Evolutionary conservation across 164 flowering plant genomes (phyloP).

Genomic region (Magnolia changhungtana): DNA sequence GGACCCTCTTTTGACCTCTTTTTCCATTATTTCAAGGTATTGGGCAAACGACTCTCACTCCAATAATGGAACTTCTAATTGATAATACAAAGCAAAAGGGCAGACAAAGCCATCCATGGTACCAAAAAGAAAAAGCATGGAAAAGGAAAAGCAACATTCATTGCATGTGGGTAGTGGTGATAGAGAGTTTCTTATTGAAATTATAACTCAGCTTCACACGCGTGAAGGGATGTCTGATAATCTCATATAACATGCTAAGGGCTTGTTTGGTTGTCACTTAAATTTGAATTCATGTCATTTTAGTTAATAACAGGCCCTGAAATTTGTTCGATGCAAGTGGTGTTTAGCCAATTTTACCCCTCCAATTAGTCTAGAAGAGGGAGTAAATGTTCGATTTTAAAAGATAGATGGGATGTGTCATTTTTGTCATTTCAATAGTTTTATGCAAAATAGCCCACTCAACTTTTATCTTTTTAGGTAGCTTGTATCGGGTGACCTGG

Average conservation of each 20-base stretch:
- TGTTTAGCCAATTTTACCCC: no score
- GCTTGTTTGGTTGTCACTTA: no score
- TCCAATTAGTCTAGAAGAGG: no score
- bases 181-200: not conserved
- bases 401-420: no score
- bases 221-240: not conserved
- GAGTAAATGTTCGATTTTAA: no score
- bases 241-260: not conserved
- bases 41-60: not conserved
- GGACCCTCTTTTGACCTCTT: slow-evolving; percentile 24
- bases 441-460: no score
- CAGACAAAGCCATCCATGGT: slow-evolving; percentile 19
- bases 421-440: no score
- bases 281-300: no score
- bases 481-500: no score
- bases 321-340: no score
- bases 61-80: slow-evolving; percentile 26
- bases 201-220: not conserved
- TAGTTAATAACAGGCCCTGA: no score
- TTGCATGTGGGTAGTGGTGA: not conserved
- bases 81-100: slow-evolving; percentile 15
- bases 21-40: not conserved
- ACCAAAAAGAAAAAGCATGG: slow-evolving; percentile 8
- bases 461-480: no score
- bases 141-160: slow-evolving; percentile 1